Evolutionary conservation across 2,329 filamentous ascomycete species (phyloP), one percentile per base, ranked within the genome.

Genomic region (Nothopassalora personata): DNA sequence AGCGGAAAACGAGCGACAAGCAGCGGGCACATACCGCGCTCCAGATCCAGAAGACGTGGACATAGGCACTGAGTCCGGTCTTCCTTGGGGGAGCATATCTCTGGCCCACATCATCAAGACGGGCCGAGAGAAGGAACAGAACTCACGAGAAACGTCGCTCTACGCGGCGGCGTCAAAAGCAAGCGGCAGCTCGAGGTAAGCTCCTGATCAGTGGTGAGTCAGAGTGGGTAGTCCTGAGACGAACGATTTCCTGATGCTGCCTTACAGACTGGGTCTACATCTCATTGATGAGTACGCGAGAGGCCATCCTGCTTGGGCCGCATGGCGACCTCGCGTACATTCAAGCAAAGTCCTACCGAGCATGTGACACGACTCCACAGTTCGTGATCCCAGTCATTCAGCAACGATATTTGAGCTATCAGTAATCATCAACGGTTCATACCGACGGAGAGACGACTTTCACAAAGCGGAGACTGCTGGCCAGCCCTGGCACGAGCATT

Each of bases 51-150:
- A 78, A 13, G 84, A 88, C 45, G 77, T 88, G 36, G 73, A 73
- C 59, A 70, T 68, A 36, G 80, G 82, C 52, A 78, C 81, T 11
- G 78, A 84, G 6, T 85, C 86, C 0, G 88, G 88, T 0, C 76
- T 90, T 3, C 88, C 88, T 0, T 91, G 87, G 88, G 88, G 88
- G 36, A 82, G 86, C 19, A 73, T 89, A 64, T 87, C 81, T 61
- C 79, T 90, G 74, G 80, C 76, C 43, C 76, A 82, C 61, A 73
- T 81, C 11, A 72, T 81, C 34, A 72, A 75, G 39, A 71, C 72
- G 28, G 79, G 79, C 13, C 77, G 73, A 60, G 72, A 68, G 30
- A 77, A 75, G 61, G 78, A 80, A 62, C 74, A 75, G 59, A 74
- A 69, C 53, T 79, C 76, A 5, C 62, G 71, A 47, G 74, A 76